phyloP scores from a whole-genome alignment of 208 protist species.

The Perkinsela sp. region DNA sequence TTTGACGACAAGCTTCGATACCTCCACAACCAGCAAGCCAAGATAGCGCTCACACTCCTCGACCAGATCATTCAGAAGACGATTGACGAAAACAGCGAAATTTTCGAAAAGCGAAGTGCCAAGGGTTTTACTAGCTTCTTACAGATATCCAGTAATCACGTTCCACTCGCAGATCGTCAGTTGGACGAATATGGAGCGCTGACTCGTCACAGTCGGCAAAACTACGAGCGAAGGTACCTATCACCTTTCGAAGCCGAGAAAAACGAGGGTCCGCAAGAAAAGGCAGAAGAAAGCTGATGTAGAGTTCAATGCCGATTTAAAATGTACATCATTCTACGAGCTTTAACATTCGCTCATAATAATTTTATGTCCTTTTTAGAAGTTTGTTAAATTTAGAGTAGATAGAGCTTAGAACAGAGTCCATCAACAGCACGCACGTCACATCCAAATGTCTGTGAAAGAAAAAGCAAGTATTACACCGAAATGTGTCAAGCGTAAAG shows the following conservation, averaged over 20 bases:
- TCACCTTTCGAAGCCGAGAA: background rate
- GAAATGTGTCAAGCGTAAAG: background rate
- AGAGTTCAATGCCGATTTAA: too few relatives aligned
- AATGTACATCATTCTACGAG: too few relatives aligned
- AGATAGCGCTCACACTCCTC: background rate
- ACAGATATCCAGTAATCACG: background rate
- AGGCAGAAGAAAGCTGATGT: background rate
- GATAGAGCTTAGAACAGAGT: background rate
- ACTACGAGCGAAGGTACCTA: background rate
- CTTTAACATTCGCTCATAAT: too few relatives aligned
- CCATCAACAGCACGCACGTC: background rate
- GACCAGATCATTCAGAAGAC: background rate
- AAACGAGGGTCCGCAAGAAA: background rate
- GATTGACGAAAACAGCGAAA: background rate
- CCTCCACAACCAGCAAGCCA: background rate
- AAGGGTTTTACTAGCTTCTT: background rate
- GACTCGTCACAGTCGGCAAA: background rate
- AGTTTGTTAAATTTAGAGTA: background rate
- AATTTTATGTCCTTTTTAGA: too few relatives aligned
- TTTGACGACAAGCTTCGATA: background rate
- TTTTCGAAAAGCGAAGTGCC: background rate
- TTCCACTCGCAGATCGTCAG: background rate
- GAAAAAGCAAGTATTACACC: background rate
- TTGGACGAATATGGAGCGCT: background rate
- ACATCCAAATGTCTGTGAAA: background rate